These are phyloP conservation scores for Agaricales sp. DNA, from an alignment of 1,284 basidiomycete genomes.

Conservation along the genomic window DNA sequence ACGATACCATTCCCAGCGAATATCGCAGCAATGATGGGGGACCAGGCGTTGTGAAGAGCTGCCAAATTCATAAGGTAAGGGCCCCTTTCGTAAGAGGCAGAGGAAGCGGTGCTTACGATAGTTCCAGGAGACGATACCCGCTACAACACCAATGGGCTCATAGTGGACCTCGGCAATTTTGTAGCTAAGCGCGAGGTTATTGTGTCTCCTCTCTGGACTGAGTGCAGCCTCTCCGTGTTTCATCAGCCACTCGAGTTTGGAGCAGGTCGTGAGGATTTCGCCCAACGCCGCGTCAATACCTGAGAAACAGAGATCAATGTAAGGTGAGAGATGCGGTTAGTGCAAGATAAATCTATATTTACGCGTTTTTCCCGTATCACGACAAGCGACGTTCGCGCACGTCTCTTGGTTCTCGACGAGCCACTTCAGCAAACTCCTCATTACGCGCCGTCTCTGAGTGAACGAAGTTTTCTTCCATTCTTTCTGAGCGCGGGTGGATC, in stretches of 20 bases:
- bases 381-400: slow-evolving; percentile 83
- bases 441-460: slow-evolving; percentile 65
- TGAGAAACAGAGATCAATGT: slow-evolving; percentile 18
- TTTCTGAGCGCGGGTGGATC: slow-evolving; percentile 60
- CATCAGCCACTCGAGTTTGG: slow-evolving; percentile 84
- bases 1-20: slow-evolving; percentile 89
- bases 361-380: slow-evolving; percentile 96
- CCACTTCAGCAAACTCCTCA: slow-evolving; percentile 86
- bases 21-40: slow-evolving; percentile 83
- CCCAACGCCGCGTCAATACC: slow-evolving; percentile 86
- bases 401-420: slow-evolving; percentile 78
- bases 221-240: slow-evolving; percentile 72
- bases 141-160: slow-evolving; percentile 90
- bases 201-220: slow-evolving; percentile 57
- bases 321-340: not conserved
- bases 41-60: slow-evolving; percentile 91
- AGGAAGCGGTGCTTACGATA: slow-evolving; percentile 52
- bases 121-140: slow-evolving; percentile 92
- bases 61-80: slow-evolving; percentile 2
- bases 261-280: slow-evolving; percentile 82
- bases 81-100: not conserved
- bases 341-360: slow-evolving; percentile 22
- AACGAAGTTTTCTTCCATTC: slow-evolving; percentile 69
- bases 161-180: slow-evolving; percentile 80
- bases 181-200: slow-evolving; percentile 76